Evolutionary conservation across 306 rosid genomes (phyloP).

Genomic region (Styphnolobium japonicum): DNA sequence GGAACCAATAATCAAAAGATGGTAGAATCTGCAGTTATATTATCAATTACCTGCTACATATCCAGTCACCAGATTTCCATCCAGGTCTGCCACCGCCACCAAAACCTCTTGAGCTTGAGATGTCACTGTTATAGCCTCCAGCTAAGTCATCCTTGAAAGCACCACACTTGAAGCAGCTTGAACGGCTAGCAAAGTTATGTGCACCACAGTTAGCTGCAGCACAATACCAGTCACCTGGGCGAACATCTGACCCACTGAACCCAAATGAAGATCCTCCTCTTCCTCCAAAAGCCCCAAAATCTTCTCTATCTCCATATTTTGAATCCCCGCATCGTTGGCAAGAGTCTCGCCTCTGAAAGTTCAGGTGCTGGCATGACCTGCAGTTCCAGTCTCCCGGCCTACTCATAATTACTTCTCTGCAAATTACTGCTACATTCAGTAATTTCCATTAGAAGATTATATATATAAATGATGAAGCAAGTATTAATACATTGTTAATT

Average conservation of each 20-base stretch:
- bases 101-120: slow-evolving; percentile 51
- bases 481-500: neutral
- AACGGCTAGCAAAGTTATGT: slow-evolving; percentile 92
- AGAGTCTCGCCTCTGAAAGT: slow-evolving; percentile 91
- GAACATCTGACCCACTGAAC: slow-evolving; percentile 74
- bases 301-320: slow-evolving; percentile 49
- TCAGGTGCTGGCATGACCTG: slow-evolving; percentile 92
- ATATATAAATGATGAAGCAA: neutral
- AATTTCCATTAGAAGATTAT: neutral
- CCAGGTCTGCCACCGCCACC: slow-evolving; percentile 57
- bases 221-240: slow-evolving; percentile 97
- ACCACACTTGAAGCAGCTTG: slow-evolving; percentile 98
- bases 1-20: slow-evolving; percentile 26
- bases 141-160: slow-evolving; percentile 76
- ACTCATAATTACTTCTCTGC: slow-evolving; percentile 55
- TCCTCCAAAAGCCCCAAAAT: slow-evolving; percentile 49
- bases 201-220: slow-evolving; percentile 71
- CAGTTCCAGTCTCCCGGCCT: slow-evolving; percentile 99
- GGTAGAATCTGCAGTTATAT: too few species aligned
- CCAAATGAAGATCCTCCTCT: slow-evolving; percentile 77
- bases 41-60: slow-evolving; percentile 94
- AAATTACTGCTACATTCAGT: neutral
- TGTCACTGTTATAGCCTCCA: slow-evolving; percentile 43
- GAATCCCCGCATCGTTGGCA: slow-evolving; percentile 96
- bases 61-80: slow-evolving; percentile 99